These are phyloP conservation scores for Trichoderma hamatum DNA, from an alignment of 2,329 filamentous ascomycete species.

Conservation along the genomic window DNA sequence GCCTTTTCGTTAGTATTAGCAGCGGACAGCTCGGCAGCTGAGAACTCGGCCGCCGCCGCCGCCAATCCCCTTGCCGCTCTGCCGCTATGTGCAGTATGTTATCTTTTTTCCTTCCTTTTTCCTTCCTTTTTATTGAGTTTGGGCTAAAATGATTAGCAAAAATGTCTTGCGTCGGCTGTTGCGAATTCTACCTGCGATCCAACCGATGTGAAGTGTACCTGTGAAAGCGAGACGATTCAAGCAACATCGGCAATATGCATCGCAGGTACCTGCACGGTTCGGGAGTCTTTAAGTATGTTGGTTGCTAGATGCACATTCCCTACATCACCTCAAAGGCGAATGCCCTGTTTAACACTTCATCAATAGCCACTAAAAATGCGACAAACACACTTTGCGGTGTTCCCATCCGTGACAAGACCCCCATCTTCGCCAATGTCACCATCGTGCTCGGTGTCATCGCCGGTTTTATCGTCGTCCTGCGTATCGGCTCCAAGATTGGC, in stretches of 20 bases:
- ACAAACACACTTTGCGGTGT: conserved; percentile 1
- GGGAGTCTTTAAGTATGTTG: conserved; percentile 15
- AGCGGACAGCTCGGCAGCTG: neutral
- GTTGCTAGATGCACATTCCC: neutral
- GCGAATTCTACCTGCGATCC: conserved; percentile 10
- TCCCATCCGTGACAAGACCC: conserved; percentile 2
- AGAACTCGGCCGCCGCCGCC: neutral
- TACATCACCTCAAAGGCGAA: neutral
- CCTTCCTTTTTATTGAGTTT: neutral
- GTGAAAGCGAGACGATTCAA: conserved; percentile 6
- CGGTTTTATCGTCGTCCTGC: conserved; percentile 28
- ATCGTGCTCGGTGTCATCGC: conserved; percentile 31
- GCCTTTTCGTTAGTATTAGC: neutral
- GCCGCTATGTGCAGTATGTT: conserved; percentile 11
- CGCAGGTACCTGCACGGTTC: neutral
- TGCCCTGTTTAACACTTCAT: neutral
- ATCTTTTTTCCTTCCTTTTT: neutral
- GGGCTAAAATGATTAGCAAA: conserved; percentile 6
- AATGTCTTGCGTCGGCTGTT: conserved; percentile 15
- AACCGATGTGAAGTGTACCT: conserved; percentile 14
- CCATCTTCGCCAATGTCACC: conserved; percentile 23
- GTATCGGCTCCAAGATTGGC: conserved; percentile 34
- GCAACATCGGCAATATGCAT: conserved; percentile 10
- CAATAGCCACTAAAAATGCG: conserved; percentile 3
- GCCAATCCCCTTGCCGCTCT: conserved; percentile 2